A percentile compares a stretch with the other conserved stretches of the same genome.
Evolutionary conservation across 257 asterid species (phyloP).

Genomic region (Nicotiana obtusifolia): DNA sequence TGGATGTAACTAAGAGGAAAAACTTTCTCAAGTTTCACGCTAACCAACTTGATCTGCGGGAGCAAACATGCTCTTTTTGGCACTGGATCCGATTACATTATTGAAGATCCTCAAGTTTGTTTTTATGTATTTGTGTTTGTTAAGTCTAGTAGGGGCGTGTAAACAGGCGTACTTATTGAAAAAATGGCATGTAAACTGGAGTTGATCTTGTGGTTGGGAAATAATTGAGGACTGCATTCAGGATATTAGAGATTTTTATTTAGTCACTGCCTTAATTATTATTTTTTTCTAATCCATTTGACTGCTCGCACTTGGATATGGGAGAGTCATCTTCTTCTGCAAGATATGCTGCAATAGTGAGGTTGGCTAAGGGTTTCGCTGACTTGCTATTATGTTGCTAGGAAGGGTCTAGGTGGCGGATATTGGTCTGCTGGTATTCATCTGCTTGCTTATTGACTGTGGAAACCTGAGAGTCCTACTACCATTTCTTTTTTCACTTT

Average conservation of each 20-base stretch:
- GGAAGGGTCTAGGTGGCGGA: neutral
- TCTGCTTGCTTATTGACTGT: neutral
- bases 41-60: neutral
- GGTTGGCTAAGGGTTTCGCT: neutral
- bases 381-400: neutral
- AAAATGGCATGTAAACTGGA: neutral
- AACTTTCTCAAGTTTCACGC: neutral
- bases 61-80: neutral
- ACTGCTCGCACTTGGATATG: neutral
- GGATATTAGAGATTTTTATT: neutral
- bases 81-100: neutral
- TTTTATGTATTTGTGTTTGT: neutral
- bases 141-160: neutral
- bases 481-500: neutral
- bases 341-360: neutral
- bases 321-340: neutral
- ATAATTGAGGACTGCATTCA: neutral
- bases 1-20: neutral
- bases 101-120: neutral
- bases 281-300: neutral
- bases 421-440: neutral
- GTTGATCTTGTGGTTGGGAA: neutral
- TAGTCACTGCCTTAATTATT: neutral
- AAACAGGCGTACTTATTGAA: neutral
- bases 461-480: conserved; percentile 1